Percentiles rank a stretch among this genome's conserved stretches.
Evolutionary conservation across 2,329 filamentous ascomycete species (phyloP).

Genomic region (Beauveria caledonica): DNA sequence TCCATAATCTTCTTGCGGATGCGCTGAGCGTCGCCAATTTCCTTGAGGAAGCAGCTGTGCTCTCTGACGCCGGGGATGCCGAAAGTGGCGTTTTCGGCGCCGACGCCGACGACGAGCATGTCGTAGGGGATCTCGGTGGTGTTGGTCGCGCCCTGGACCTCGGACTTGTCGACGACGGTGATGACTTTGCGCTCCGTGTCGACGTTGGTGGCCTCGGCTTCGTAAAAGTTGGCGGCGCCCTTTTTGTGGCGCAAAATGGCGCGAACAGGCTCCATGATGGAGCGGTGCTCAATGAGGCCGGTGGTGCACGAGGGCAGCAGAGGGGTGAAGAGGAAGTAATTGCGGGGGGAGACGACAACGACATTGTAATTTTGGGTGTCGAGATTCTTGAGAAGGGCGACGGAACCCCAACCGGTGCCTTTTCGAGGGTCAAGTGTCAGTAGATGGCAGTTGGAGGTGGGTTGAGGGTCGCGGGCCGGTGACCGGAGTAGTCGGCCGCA

Average conservation of each 20-base stretch:
- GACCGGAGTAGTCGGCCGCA: slow-evolving; percentile 10
- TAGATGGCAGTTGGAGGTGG: neutral
- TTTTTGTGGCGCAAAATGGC: slow-evolving; percentile 95
- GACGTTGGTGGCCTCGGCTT: slow-evolving; percentile 93
- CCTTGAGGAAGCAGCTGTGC: slow-evolving; percentile 96
- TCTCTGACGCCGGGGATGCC: slow-evolving; percentile 93
- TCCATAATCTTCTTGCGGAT: slow-evolving; percentile 99
- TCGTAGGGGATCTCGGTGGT: slow-evolving; percentile 92
- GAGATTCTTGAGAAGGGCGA: slow-evolving; percentile 95
- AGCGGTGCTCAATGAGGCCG: slow-evolving; percentile 95
- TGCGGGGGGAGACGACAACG: slow-evolving; percentile 91
- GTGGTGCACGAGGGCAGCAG: slow-evolving; percentile 96
- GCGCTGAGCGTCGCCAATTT: slow-evolving; percentile 89
- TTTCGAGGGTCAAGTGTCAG: slow-evolving; percentile 6
- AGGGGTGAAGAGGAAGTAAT: slow-evolving; percentile 99
- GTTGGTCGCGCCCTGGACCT: slow-evolving; percentile 74
- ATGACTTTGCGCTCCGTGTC: slow-evolving; percentile 86
- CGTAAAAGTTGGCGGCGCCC: slow-evolving; percentile 89
- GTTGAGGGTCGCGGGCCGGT: too few relatives aligned
- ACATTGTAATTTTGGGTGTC: slow-evolving; percentile 99
- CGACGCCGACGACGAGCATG: slow-evolving; percentile 95
- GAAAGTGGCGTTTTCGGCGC: slow-evolving; percentile 97
- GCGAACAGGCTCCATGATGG: slow-evolving; percentile 98
- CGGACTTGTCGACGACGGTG: slow-evolving; percentile 84
- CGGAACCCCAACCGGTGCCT: slow-evolving; percentile 94